Evolutionary conservation across 1,284 basidiomycete genomes (phyloP).

Genomic region (Leccinum variabile): DNA sequence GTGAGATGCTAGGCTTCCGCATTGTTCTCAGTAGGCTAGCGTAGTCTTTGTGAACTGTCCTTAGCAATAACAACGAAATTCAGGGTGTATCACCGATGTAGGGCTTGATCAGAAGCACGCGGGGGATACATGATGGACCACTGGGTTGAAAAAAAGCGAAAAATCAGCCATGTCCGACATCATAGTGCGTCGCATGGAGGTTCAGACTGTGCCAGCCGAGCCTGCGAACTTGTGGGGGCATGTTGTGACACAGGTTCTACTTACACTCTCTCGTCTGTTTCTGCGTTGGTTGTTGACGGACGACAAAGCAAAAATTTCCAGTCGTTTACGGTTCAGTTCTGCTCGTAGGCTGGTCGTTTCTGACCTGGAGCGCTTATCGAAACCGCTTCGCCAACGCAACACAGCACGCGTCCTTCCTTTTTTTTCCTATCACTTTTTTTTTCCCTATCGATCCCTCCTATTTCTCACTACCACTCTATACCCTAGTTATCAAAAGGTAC

Average conservation of each 20-base stretch:
- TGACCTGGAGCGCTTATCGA: conserved; percentile 38
- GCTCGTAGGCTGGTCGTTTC: conserved; percentile 34
- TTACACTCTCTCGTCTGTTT: conserved; percentile 18
- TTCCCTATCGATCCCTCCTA: conserved; percentile 24
- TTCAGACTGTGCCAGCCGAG: conserved; percentile 17
- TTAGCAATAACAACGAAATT: too few species aligned
- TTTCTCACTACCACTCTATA: conserved; percentile 30
- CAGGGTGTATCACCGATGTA: too few species aligned
- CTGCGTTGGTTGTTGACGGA: conserved; percentile 39
- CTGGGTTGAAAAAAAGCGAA: too few species aligned
- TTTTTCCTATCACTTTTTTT: conserved; percentile 25
- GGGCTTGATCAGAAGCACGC: too few species aligned
- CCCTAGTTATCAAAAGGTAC: conserved; percentile 25
- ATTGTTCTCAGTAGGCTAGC: too few species aligned
- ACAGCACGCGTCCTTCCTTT: conserved; percentile 49
- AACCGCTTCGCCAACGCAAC: conserved; percentile 35
- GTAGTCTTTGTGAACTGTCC: too few species aligned
- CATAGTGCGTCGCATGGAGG: conserved; percentile 18
- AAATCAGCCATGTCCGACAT: not conserved
- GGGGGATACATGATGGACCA: too few species aligned
- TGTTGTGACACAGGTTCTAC: conserved; percentile 12
- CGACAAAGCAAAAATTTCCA: conserved; percentile 32
- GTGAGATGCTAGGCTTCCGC: not conserved
- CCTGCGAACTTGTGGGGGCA: conserved; percentile 31
- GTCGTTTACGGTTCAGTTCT: conserved; percentile 32